Evolutionary conservation across 257 asterid genomes (phyloP).

Genomic region (Rhazya stricta): DNA sequence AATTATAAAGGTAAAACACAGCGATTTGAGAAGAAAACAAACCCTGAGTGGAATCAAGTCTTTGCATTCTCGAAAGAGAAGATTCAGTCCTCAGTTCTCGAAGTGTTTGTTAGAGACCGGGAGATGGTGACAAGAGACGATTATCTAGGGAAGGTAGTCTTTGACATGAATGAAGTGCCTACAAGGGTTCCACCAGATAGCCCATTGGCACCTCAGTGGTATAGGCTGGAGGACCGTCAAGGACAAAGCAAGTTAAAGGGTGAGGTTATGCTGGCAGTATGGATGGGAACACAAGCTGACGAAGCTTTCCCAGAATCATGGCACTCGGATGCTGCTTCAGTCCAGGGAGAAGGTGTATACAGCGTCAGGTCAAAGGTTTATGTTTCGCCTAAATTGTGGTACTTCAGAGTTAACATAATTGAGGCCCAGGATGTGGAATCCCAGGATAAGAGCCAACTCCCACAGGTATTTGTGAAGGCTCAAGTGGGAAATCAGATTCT

Average conservation of each 20-base stretch:
- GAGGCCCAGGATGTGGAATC: constrained; percentile 66
- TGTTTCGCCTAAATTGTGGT: constrained; percentile 77
- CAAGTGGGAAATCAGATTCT: constrained; percentile 63
- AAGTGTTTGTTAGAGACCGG: constrained; percentile 52
- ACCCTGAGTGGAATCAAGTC: constrained; percentile 61
- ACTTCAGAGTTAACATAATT: constrained; percentile 52
- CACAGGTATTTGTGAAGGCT: constrained; percentile 60
- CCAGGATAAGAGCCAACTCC: constrained; percentile 46
- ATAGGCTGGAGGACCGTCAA: constrained; percentile 45
- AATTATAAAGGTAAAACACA: constrained; percentile 68
- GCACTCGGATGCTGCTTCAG: constrained; percentile 61
- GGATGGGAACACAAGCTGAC: constrained; percentile 82
- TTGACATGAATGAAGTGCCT: constrained; percentile 72
- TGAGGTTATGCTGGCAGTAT: constrained; percentile 68
- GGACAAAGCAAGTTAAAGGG: constrained; percentile 45
- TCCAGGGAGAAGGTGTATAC: constrained; percentile 49
- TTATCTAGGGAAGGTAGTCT: constrained; percentile 49
- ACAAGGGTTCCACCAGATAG: constrained; percentile 78
- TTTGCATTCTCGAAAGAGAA: constrained; percentile 68
- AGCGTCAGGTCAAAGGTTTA: constrained; percentile 66
- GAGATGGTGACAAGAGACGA: constrained; percentile 58
- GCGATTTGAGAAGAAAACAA: constrained; percentile 49
- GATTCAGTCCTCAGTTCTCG: constrained; percentile 55
- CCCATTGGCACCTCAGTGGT: constrained; percentile 80
- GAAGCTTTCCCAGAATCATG: constrained; percentile 69